Evolutionary conservation across 495 filamentous ascomycete species (phyloP).

Genomic region (Glonium stellatum): DNA sequence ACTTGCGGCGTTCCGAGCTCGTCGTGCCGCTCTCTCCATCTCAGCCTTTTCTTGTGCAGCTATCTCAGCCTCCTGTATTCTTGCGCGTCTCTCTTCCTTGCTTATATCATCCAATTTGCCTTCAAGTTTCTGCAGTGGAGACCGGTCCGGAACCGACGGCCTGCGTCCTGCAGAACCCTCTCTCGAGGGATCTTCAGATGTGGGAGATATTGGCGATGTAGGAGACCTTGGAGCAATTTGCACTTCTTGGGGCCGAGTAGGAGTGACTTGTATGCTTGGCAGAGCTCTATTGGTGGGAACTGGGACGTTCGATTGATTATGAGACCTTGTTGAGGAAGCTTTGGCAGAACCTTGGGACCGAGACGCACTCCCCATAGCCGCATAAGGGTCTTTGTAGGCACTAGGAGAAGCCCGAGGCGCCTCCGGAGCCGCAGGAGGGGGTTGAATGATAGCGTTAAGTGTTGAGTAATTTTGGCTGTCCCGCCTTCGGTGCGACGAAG

Average conservation of each 20-base stretch:
- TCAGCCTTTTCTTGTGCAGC: constrained; percentile 47
- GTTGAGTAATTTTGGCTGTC: constrained; percentile 23
- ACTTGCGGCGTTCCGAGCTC: constrained; percentile 10
- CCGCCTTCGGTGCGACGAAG: constrained; percentile 34
- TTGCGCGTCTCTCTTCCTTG: constrained; percentile 82
- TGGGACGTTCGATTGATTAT: constrained; percentile 16
- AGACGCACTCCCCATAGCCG: constrained; percentile 15
- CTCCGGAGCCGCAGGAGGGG: constrained; percentile 51
- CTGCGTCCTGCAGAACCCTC: constrained; percentile 4
- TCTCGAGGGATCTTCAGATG: constrained; percentile 3
- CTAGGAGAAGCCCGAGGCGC: constrained; percentile 48
- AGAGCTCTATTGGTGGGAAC: constrained; percentile 22
- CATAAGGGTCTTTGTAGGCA: constrained; percentile 50
- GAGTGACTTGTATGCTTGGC: constrained; percentile 17
- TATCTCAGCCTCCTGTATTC: constrained; percentile 70
- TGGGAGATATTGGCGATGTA: constrained; percentile 7
- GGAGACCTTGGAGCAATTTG: constrained; percentile 4
- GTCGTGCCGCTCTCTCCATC: constrained; percentile 25
- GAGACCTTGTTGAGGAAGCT: constrained; percentile 19
- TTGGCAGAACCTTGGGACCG: constrained; percentile 11
- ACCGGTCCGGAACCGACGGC: constrained; percentile 67
- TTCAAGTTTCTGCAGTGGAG: constrained; percentile 87
- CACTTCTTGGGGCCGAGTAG: constrained; percentile 14
- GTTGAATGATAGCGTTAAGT: constrained; percentile 7
- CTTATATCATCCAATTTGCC: constrained; percentile 78